Base-by-base conservation (phyloP, 495 filamentous ascomycete species). In the Corynascus novoguineensis region DNA sequence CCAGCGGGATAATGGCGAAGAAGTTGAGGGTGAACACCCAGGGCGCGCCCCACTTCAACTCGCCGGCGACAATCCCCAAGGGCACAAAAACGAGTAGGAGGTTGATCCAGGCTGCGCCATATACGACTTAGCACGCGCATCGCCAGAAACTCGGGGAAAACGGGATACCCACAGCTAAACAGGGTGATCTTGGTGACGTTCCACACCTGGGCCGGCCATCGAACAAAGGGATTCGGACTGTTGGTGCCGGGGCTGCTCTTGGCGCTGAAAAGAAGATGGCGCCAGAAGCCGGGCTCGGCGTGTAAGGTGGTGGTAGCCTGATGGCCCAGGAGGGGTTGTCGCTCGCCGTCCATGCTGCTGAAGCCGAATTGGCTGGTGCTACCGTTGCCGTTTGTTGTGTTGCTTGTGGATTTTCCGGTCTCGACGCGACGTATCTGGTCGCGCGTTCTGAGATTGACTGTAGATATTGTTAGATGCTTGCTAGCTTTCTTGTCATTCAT, bases 1-100 rank as follows among this genome's bases (percentile, higher is more conserved):
- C 93, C 37, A 98, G 79, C 8, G 93, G 93, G 52, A 98, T 86
- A 63, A 98, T 98, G 53, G 93, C 92, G 62, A 96, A 79, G 72
- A 97, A 98, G 73, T 98, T 98, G 64, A 97, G 76, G 10, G 84
- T 72, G 66, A 98, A 98, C 34, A 95, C 82, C 25, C 81, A 81
- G 0, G 87, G 83, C 8, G 92, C 81, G 64, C 84, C 79, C 87
- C 88, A 90, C 35, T 78, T 72, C n/a, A 84, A 65, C 3, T 73
- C 75, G 29, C 90, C 92, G 21, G 90, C 81, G 51, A 92, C 64
- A 57, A 98, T 92, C 35, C 92, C 93, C 52, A 95, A 65, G 6
- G 93, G 93, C 9, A 97, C 93, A 66, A 95, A 93, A 53, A 96
- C 69, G 53, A 98, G 80, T 5, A 98, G 77, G 27, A 93, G 59